Conservation (phyloP, 2,329 filamentous ascomycete species). For the Cryphonectria parasitica region DNA sequence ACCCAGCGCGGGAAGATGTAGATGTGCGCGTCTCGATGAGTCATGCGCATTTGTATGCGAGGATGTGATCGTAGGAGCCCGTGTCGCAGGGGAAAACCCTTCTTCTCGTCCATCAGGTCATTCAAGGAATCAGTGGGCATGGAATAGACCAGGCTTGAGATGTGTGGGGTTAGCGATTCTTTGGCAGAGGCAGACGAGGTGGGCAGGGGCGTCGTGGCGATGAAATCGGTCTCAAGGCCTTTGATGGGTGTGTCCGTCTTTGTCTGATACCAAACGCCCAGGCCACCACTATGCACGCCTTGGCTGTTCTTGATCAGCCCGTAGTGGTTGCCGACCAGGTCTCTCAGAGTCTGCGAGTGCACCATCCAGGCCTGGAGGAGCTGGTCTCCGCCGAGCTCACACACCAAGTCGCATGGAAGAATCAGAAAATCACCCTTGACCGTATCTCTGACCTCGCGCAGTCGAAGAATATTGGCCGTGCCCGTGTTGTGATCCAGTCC, state of each 20-base stretch:
- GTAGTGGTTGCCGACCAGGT: constrained; percentile 55
- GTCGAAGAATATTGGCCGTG: constrained; percentile 83
- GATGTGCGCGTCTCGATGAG: constrained; percentile 87
- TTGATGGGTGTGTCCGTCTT: constrained; percentile 77
- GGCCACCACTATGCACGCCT: constrained; percentile 66
- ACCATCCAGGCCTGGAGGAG: constrained; percentile 93
- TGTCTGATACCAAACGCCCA: constrained; percentile 91
- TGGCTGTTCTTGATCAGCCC: constrained; percentile 39
- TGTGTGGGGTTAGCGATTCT: constrained; percentile 66
- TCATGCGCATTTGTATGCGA: constrained; percentile 77
- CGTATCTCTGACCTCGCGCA: constrained; percentile 78
- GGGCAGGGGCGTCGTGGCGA: constrained; percentile 74
- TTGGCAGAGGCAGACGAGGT: constrained; percentile 61
- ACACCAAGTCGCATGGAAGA: constrained; percentile 90
- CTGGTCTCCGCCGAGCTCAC: constrained; percentile 81
- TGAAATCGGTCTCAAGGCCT: constrained; percentile 90
- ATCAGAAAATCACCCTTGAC: constrained; percentile 88
- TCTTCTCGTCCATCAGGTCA: constrained; percentile 77
- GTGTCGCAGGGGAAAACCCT: constrained; percentile 74
- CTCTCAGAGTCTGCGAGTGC: constrained; percentile 71
- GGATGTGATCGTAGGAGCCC: constrained; percentile 75
- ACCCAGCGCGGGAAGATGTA: constrained; percentile 95
- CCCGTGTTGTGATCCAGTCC: constrained; percentile 82
- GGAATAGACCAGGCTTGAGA: constrained; percentile 82
- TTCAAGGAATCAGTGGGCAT: constrained; percentile 89